A percentile compares a stretch with the other conserved stretches of the same genome.
phyloP scores from a whole-genome alignment of 108 stramenopile species.

The Skeletonema grethae region DNA sequence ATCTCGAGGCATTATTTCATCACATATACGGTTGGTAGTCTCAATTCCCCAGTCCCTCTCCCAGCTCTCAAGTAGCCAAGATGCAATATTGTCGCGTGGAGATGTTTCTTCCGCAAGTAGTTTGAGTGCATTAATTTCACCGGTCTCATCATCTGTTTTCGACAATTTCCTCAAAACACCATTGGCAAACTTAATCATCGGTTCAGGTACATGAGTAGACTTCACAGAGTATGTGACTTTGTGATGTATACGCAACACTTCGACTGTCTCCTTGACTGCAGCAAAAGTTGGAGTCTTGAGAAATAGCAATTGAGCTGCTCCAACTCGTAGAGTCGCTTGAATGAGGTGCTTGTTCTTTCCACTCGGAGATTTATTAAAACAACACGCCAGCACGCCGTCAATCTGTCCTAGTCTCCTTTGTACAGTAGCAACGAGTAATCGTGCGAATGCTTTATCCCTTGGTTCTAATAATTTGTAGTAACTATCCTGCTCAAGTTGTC shows the following conservation, averaged over 20 bases:
- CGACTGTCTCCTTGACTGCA: conserved; percentile 77
- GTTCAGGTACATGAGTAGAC: conserved; percentile 41
- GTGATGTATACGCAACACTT: conserved; percentile 61
- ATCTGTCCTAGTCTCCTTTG: conserved; percentile 80
- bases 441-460: conserved; percentile 73
- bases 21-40: conserved; percentile 50
- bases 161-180: conserved; percentile 70
- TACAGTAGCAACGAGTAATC: conserved; percentile 67
- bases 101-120: conserved; percentile 53
- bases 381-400: conserved; percentile 52
- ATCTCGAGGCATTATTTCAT: conserved; percentile 55
- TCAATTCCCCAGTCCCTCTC: conserved; percentile 60
- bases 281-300: conserved; percentile 65
- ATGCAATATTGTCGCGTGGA: conserved; percentile 59
- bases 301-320: conserved; percentile 78
- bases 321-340: conserved; percentile 63
- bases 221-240: conserved; percentile 10
- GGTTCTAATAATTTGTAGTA: conserved; percentile 49
- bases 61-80: conserved; percentile 65
- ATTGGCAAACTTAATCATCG: conserved; percentile 82
- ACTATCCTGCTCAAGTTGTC: conserved; percentile 54
- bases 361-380: conserved; percentile 34
- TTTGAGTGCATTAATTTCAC: conserved; percentile 19
- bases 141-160: conserved; percentile 34
- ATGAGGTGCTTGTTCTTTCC: conserved; percentile 45